Conservation (phyloP, 2,329 filamentous ascomycete species). For the Fusarium sulawesiense region DNA sequence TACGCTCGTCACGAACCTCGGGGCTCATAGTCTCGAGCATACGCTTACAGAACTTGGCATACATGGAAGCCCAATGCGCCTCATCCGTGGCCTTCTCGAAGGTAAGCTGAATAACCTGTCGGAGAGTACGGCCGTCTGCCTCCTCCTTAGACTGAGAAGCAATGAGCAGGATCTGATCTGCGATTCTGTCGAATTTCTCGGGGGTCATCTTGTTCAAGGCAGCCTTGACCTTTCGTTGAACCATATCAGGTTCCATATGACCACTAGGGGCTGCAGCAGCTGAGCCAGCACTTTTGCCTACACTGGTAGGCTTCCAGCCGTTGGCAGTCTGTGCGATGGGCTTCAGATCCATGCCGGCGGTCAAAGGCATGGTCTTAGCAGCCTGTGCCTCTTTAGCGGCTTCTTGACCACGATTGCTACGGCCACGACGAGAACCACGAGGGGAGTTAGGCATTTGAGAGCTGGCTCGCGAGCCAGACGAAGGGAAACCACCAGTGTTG, state of each 20-base stretch:
- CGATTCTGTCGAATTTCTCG: slow-evolving; percentile 97
- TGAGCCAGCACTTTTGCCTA: slow-evolving; percentile 59
- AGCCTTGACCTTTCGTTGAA: slow-evolving; percentile 98
- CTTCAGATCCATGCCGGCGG: slow-evolving; percentile 83
- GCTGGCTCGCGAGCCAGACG: slow-evolving; percentile 68
- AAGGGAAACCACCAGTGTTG: slow-evolving; percentile 67
- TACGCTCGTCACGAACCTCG: slow-evolving; percentile 94
- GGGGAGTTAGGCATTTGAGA: slow-evolving; percentile 75
- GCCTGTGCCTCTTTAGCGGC: slow-evolving; percentile 72
- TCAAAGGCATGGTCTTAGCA: slow-evolving; percentile 92
- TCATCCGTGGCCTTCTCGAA: slow-evolving; percentile 99
- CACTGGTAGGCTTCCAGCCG: slow-evolving; percentile 90
- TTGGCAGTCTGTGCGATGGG: slow-evolving; percentile 76
- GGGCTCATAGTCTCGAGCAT: slow-evolving; percentile 96
- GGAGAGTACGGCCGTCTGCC: slow-evolving; percentile 89
- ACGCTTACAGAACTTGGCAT: slow-evolving; percentile 96
- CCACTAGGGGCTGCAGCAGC: slow-evolving; percentile 63
- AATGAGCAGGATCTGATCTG: slow-evolving; percentile 91
- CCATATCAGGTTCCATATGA: slow-evolving; percentile 84
- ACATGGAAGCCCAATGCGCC: slow-evolving; percentile 98
- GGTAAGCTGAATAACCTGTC: slow-evolving; percentile 97
- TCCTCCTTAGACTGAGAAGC: slow-evolving; percentile 96
- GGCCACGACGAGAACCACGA: slow-evolving; percentile 65
- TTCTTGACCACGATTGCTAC: slow-evolving; percentile 59
- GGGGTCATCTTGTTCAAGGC: slow-evolving; percentile 99